Base-by-base conservation (phyloP, 2,329 filamentous ascomycete species). In the Daldinia sp. region DNA sequence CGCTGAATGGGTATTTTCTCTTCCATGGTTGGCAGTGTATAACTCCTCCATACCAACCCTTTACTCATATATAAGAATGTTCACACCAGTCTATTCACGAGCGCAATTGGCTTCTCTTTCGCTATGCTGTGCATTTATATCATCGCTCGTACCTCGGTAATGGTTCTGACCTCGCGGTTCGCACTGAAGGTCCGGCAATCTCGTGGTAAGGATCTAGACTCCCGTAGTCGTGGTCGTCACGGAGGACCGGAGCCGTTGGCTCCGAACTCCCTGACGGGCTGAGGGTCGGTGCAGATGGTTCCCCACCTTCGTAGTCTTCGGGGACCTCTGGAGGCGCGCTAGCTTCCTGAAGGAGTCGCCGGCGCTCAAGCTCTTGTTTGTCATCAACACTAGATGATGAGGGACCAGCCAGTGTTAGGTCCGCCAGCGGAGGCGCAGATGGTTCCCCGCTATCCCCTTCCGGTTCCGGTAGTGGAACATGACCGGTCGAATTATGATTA, bases 301-400 rank as follows among this genome's bases (percentile, higher is more conserved):
- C 70, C 35, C 43, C 69, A 23, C 71, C 74, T 8, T 82, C 79
- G 61, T 80, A 81, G 66, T 87, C 85, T 4, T 83, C 81, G 0
- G 84, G 83, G 43, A 87, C 83, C 9, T 83, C 81, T 3, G 83
- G 83, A 3, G 89, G 89, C 7, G 86, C 85, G 73, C 88, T 90
- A 6, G 85, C 86, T 70, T 90, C 84, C 52, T 82, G 79, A 62
- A 90, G 79, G n/a, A 92, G 75, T 34, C 88, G 81, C 58, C 80
- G 84, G 17, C 88, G 82, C 73, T 94, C 90, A 5, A 93, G 79
- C 73, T 96, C 92, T 69, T 89, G 87, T 75, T 96, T 95, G 75
- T 96, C 67, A 17, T 69, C 65, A 4, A 50, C 27, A 30, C 39
- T 50, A 85, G 59, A 88, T 85, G 19, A 73, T 47, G 49, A 55